Conservation (phyloP, 2,329 filamentous ascomycete genomes). For the Hypoxylon sp. region DNA sequence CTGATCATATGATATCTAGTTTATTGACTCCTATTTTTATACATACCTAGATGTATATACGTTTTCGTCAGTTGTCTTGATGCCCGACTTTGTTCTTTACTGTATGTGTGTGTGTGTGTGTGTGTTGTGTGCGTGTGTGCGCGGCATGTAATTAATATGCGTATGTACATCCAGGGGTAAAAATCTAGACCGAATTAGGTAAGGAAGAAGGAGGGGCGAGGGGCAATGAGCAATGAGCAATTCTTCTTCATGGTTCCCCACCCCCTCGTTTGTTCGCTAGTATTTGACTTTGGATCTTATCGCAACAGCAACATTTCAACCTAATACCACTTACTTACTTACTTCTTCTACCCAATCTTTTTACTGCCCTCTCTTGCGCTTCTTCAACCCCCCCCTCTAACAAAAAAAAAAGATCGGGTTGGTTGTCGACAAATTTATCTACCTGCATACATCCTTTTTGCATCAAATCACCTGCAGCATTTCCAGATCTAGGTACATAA, state of each 20-base stretch:
- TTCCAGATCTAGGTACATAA: conserved; percentile 25
- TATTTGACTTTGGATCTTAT: conserved; percentile 26
- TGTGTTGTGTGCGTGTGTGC: too few relatives aligned
- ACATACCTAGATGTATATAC: too few relatives aligned
- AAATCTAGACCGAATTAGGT: too few relatives aligned
- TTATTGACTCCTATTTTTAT: too few relatives aligned
- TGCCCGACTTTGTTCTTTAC: too few relatives aligned
- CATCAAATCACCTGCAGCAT: conserved; percentile 31
- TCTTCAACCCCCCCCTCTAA: too few relatives aligned
- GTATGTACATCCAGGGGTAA: too few relatives aligned
- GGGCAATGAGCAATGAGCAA: too few relatives aligned
- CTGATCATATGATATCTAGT: too few relatives aligned
- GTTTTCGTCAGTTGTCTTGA: too few relatives aligned
- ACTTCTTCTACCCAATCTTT: conserved; percentile 22
- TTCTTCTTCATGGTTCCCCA: conserved; percentile 30
- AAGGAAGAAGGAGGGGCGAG: conserved; percentile 20
- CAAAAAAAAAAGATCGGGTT: conserved; percentile 13
- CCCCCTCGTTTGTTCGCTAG: conserved; percentile 33
- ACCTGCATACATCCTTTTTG: conserved; percentile 23
- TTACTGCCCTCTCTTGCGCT: conserved; percentile 8
- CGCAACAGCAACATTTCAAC: conserved; percentile 33
- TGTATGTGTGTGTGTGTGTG: too few relatives aligned
- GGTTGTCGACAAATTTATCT: conserved; percentile 16
- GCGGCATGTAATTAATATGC: too few relatives aligned
- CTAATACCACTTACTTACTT: conserved; percentile 29